Evolutionary conservation across 148 eudicot genomes (phyloP), one percentile per base, ranked within the genome.

Genomic region (Limonium bicolor): DNA sequence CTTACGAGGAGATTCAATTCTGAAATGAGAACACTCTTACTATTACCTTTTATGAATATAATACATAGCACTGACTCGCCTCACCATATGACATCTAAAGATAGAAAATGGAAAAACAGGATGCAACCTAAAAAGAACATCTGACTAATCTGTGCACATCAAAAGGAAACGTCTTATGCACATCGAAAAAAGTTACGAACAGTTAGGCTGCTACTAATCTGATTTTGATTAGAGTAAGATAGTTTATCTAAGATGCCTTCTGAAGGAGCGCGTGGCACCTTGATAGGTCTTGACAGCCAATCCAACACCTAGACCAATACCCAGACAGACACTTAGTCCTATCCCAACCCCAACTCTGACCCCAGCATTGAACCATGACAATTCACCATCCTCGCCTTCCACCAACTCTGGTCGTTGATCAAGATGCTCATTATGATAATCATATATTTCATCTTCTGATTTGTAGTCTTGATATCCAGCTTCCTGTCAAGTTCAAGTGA

Each of bases 341-440:
- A 82, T 70, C 27, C 92, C 92, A 6, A 80, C 86, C 35, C 88
- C 82, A 17, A 80, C 88, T 53, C 88, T 66, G 16, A 80, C 83
- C 17, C 88, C 83, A 24, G 86, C 85, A 54, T 82, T 82, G 60
- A 82, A 82, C 81, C 81, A 82, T 3, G 82, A 55, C 9, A 82
- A 68, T 40, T 77, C 78, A 1, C 80, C n/a, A n/a, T n/a, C 86
- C 58, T 82, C 86, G 47, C 76, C 86, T 48, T 74, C 80, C 50
- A 66, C 27, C 20, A 62, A 74, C 2, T 66, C 73, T 21, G 51
- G 46, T n/a, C n/a, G 26, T 53, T 59, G 32, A 62, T 36, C 72
- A 59, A 66, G 36, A n/a, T n/a, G n/a, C n/a, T n/a, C n/a, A n/a
- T 62, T 52, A 15, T 61, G 36, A 32, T 48, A 61, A 53, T 59